Conservation (phyloP, 1,139 yeast species). For the Magnusiomyces tetraspermus region DNA sequence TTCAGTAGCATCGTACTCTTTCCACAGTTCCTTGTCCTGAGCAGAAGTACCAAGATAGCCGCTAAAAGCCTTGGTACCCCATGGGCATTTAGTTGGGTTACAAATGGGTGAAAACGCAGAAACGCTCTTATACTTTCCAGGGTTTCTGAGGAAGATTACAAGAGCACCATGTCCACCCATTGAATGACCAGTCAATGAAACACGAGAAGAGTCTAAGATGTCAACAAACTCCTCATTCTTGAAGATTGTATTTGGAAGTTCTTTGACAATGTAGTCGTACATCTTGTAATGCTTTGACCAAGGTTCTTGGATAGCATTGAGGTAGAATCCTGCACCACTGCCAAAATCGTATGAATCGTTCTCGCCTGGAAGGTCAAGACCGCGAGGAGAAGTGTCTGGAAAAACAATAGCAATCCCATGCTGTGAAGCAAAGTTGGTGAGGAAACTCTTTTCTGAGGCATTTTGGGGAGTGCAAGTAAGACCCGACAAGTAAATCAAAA, state of each 20-base stretch:
- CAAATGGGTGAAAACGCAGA: constrained; percentile 88
- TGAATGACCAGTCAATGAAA: constrained; percentile 85
- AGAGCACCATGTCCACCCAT: constrained; percentile 98
- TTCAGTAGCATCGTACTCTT: constrained; percentile 69
- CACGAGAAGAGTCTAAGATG: constrained; percentile 46
- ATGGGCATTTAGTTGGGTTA: constrained; percentile 65
- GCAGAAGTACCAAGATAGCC: constrained; percentile 64
- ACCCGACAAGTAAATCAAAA: constrained; percentile 74
- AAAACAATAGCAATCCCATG: constrained; percentile 81
- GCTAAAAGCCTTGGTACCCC: constrained; percentile 81
- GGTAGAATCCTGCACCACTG: constrained; percentile 89
- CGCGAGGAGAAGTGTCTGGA: constrained; percentile 97
- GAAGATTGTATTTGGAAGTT: constrained; percentile 48
- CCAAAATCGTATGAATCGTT: constrained; percentile 87
- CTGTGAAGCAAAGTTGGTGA: constrained; percentile 72
- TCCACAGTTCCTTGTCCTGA: constrained; percentile 49
- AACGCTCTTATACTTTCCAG: constrained; percentile 67
- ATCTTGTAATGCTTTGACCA: constrained; percentile 69
- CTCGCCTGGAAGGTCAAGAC: constrained; percentile 74
- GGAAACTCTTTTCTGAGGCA: constrained; percentile 88
- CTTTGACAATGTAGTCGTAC: constrained; percentile 75
- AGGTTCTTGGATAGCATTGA: constrained; percentile 69
- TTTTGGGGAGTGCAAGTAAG: constrained; percentile 90
- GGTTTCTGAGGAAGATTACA: constrained; percentile 62
- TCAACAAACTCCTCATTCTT: constrained; percentile 30